phyloP scores from a whole-genome alignment of 345 rosid species.

The Salix udensis region DNA sequence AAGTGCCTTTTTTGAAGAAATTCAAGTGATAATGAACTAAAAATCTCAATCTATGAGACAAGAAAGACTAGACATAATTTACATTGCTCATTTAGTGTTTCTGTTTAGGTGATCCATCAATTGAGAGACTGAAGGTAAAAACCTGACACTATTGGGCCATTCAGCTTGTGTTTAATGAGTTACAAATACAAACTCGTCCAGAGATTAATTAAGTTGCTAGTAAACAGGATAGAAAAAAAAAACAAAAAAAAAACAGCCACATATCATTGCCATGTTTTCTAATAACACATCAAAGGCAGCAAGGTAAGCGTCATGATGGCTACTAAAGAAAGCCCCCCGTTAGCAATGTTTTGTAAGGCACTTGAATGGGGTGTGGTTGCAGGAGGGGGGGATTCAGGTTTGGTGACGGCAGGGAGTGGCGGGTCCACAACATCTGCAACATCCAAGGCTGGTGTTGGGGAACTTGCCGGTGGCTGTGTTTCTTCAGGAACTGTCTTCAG shows the following conservation, averaged over 20 bases:
- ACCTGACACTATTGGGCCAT: not conserved
- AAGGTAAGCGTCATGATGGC: slow-evolving; percentile 32
- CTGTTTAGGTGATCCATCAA: not conserved
- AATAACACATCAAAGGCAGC: slow-evolving; percentile 12
- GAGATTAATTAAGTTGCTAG: not conserved
- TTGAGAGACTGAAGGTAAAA: not conserved
- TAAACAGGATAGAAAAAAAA: not conserved
- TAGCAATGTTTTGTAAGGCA: slow-evolving; percentile 18
- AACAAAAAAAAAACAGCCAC: not conserved
- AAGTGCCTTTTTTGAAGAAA: not conserved
- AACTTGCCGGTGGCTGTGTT: slow-evolving; percentile 9
- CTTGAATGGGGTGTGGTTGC: slow-evolving; percentile 28
- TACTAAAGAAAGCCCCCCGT: slow-evolving; percentile 31
- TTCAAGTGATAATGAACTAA: not conserved
- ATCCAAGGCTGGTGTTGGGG: slow-evolving; percentile 47
- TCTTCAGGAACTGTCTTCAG: slow-evolving; percentile 12
- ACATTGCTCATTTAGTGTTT: not conserved
- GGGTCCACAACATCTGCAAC: slow-evolving; percentile 62
- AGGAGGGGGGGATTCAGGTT: slow-evolving; percentile 5
- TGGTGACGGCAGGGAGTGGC: slow-evolving; percentile 65
- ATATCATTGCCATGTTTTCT: not conserved
- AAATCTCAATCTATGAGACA: not conserved
- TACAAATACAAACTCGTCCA: not conserved
- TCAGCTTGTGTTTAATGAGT: not conserved
- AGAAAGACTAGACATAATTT: not conserved